Conservation (phyloP, 768 basidiomycete species). For the Omphalotus guepiniiformis region DNA sequence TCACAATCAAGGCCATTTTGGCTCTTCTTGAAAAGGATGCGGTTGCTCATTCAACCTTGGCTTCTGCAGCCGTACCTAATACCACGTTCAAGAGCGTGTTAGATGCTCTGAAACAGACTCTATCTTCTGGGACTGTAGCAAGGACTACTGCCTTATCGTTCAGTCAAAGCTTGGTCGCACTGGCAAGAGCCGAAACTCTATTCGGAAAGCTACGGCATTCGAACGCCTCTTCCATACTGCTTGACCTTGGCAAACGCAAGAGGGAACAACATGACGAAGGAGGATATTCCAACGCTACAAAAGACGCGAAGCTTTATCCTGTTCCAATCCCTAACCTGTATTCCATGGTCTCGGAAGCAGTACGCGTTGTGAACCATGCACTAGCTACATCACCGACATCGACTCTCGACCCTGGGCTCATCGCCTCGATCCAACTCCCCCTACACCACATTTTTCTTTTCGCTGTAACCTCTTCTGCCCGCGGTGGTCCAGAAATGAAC, state of each 20-base stretch:
- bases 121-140: constrained; percentile 42
- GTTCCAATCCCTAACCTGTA: constrained; percentile 44
- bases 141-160: constrained; percentile 53
- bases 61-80: constrained; percentile 46
- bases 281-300: constrained; percentile 26
- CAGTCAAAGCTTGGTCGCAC: constrained; percentile 56
- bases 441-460: constrained; percentile 79
- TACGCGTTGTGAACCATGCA: constrained; percentile 49
- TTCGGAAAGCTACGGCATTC: constrained; percentile 65
- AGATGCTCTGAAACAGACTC: constrained; percentile 48
- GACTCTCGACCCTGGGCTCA: constrained; percentile 50
- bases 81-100: constrained; percentile 47
- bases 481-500: constrained; percentile 49
- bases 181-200: constrained; percentile 62
- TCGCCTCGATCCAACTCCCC: constrained; percentile 67
- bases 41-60: constrained; percentile 50
- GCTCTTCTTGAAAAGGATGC: constrained; percentile 52
- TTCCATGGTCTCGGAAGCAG: constrained; percentile 55
- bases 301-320: constrained; percentile 16
- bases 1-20: constrained; percentile 63
- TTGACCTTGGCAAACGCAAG: constrained; percentile 74
- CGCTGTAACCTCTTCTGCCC: constrained; percentile 63
- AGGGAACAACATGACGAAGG: constrained; percentile 50
- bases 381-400: constrained; percentile 38
- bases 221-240: constrained; percentile 55